Conservation (phyloP, 331 rosid genomes). For the Cydonia oblonga region DNA sequence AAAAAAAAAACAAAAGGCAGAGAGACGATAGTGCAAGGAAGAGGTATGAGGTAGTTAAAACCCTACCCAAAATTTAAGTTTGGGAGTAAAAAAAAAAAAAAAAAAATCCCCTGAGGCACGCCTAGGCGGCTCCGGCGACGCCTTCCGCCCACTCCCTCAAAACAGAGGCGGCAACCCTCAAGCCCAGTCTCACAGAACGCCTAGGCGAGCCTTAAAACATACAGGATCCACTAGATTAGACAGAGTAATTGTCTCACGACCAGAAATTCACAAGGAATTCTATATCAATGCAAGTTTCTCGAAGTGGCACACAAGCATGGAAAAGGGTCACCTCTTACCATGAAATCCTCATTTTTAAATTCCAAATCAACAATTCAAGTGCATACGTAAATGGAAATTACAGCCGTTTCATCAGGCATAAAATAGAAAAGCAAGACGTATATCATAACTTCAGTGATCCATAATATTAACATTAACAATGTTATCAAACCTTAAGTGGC, state of each 20-base stretch:
- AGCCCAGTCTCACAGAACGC: too few species aligned
- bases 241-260: not conserved
- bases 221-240: not conserved
- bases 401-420: not conserved
- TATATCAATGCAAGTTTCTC: not conserved
- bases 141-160: too few species aligned
- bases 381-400: not conserved
- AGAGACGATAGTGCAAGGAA: too few species aligned
- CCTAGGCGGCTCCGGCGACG: too few species aligned
- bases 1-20: too few species aligned
- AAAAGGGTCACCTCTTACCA: not conserved
- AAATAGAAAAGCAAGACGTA: not conserved
- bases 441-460: not conserved
- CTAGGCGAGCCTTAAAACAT: too few species aligned
- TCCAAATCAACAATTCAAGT: not conserved
- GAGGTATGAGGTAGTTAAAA: too few species aligned
- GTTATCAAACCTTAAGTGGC: conserved; percentile 73
- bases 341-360: not conserved
- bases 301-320: not conserved
- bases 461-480: conserved; percentile 14
- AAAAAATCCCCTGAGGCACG: too few species aligned
- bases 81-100: too few species aligned
- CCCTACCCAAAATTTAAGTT: too few species aligned
- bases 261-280: not conserved
- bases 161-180: too few species aligned